A percentile compares a stretch with the other conserved stretches of the same genome.
These are phyloP conservation scores for Pythium vanterpoolii DNA, from an alignment of 352 stramenopile genomes.

Conservation along the genomic window DNA sequence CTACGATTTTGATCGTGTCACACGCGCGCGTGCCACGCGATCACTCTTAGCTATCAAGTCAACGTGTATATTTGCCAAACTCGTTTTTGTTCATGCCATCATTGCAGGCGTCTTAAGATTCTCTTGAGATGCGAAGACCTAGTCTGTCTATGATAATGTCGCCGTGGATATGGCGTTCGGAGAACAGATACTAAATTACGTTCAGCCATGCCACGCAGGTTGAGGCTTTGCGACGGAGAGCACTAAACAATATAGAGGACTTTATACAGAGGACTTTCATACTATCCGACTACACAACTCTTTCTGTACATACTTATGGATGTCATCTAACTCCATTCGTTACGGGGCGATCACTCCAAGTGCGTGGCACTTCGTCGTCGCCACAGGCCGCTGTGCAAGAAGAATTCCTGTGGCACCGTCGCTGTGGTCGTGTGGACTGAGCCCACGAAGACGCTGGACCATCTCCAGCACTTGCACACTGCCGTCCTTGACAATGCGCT, in stretches of 20 bases:
- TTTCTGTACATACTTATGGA: background rate
- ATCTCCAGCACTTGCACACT: conserved; percentile 11
- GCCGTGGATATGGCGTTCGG: no score
- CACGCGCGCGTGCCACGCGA: background rate
- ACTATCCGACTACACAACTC: background rate
- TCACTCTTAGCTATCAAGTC: background rate
- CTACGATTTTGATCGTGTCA: conserved; percentile 6
- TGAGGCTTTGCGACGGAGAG: no score
- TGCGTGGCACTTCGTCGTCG: background rate
- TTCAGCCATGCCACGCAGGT: no score
- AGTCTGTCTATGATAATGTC: no score
- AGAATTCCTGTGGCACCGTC: background rate
- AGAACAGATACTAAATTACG: no score
- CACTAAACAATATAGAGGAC: no score
- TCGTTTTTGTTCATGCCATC: no score
- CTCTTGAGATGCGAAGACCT: no score
- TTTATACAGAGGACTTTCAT: no score
- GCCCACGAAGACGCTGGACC: conserved; percentile 2
- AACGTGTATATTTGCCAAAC: conserved; percentile 4
- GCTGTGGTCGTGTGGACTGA: background rate
- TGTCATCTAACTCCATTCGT: background rate
- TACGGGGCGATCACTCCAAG: background rate
- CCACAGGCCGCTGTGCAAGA: background rate
- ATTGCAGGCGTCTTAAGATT: no score
- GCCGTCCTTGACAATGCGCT: conserved; percentile 2